A percentile compares a stretch with the other conserved stretches of the same genome.
Evolutionary conservation across 1,284 basidiomycete genomes (phyloP).

Genomic region (Lignosus rhinocerotis): DNA sequence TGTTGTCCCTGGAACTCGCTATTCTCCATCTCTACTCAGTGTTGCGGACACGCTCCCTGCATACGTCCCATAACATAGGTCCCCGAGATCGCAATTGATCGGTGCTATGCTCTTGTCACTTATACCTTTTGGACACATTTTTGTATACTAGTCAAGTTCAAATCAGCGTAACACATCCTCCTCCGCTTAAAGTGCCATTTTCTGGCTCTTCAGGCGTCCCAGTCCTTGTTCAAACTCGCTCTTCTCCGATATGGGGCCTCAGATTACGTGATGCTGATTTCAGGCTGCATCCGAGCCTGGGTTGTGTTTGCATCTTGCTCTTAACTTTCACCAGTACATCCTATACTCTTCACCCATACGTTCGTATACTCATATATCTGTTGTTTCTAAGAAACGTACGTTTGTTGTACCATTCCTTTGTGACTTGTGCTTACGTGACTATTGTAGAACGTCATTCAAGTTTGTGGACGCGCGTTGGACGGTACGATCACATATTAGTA

Average conservation of each 20-base stretch:
- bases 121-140: not conserved
- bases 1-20: constrained; percentile 57
- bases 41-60: constrained; percentile 20
- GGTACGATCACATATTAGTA: not conserved
- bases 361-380: not conserved
- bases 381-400: not conserved
- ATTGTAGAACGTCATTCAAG: too few relatives aligned
- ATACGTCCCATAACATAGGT: constrained; percentile 10
- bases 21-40: constrained; percentile 50
- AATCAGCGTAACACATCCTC: too few relatives aligned
- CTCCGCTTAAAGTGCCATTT: too few relatives aligned
- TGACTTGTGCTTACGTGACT: too few relatives aligned
- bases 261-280: not conserved
- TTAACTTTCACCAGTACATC: not conserved
- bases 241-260: not conserved
- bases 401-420: too few relatives aligned
- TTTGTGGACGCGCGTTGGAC: too few relatives aligned
- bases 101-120: not conserved
- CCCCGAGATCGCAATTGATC: not conserved
- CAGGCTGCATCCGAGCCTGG: too few relatives aligned
- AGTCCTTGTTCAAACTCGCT: too few relatives aligned
- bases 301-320: not conserved
- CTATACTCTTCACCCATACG: not conserved
- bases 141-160: not conserved
- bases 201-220: too few relatives aligned